These are phyloP conservation scores for Ustilago tritici DNA, from an alignment of 1,284 basidiomycete species.

Conservation along the genomic window DNA sequence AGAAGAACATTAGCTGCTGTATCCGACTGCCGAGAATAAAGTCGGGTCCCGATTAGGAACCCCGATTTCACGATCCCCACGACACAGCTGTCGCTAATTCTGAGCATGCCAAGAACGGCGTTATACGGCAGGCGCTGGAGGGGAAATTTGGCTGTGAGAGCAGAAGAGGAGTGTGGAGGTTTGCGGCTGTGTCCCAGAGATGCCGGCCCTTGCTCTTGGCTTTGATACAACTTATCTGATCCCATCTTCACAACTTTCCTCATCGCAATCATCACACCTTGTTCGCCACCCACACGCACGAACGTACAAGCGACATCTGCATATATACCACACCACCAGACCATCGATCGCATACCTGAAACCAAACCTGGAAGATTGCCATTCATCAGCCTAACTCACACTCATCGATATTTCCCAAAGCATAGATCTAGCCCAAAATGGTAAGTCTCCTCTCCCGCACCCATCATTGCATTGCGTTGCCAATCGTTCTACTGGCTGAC, in stretches of 20 bases:
- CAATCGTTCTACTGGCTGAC: not conserved
- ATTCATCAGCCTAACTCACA: not conserved
- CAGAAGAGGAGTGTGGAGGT: not conserved
- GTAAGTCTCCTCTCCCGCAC: not conserved
- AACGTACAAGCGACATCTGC: not conserved
- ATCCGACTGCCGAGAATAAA: not conserved
- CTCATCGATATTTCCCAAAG: not conserved
- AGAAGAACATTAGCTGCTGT: not conserved
- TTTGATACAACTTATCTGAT: constrained; percentile 1
- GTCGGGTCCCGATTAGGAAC: not conserved
- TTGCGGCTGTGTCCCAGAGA: not conserved
- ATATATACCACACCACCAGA: not conserved
- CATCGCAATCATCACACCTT: not conserved
- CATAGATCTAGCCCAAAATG: constrained; percentile 3
- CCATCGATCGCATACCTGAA: too few relatives aligned
- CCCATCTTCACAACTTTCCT: not conserved
- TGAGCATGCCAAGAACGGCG: constrained; percentile 4
- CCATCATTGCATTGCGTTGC: not conserved
- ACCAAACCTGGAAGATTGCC: too few relatives aligned
- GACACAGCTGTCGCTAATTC: not conserved
- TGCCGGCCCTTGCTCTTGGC: not conserved
- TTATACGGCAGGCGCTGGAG: not conserved
- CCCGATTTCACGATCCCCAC: not conserved
- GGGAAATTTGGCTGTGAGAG: not conserved
- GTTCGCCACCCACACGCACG: not conserved